These are phyloP conservation scores for Mortierella sp. DNA, from an alignment of 371 early-diverging fungal genomes.

Conservation along the genomic window DNA sequence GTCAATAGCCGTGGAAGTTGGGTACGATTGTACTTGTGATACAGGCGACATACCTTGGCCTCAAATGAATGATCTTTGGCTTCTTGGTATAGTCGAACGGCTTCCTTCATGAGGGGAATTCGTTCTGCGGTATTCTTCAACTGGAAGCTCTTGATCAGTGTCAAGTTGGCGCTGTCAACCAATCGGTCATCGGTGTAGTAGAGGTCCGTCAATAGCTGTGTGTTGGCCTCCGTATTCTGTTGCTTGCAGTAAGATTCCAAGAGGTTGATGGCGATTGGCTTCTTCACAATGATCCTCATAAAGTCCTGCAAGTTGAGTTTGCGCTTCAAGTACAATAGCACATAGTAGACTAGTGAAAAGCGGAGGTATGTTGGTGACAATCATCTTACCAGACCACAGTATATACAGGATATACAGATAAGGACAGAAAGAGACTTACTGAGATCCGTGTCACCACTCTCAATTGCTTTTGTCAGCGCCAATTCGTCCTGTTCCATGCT, in stretches of 20 bases:
- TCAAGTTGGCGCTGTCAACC: slow-evolving; percentile 77
- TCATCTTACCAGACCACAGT: not conserved
- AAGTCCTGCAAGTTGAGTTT: slow-evolving; percentile 88
- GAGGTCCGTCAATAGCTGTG: slow-evolving; percentile 86
- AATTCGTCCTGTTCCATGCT: slow-evolving; percentile 92
- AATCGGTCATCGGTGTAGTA: slow-evolving; percentile 95
- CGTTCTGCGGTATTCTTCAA: slow-evolving; percentile 65
- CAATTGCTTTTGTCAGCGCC: slow-evolving; percentile 91
- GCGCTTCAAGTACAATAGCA: slow-evolving; percentile 87
- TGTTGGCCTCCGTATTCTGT: slow-evolving; percentile 79
- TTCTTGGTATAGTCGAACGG: slow-evolving; percentile 77
- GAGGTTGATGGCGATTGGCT: slow-evolving; percentile 83
- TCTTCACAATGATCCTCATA: slow-evolving; percentile 84
- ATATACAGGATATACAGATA: not conserved
- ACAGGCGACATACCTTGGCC: slow-evolving; percentile 65
- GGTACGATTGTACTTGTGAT: not conserved
- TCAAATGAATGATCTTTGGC: slow-evolving; percentile 80
- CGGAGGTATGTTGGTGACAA: not conserved
- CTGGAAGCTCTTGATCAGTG: slow-evolving; percentile 68
- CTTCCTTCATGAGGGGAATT: slow-evolving; percentile 74
- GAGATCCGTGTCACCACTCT: slow-evolving; percentile 95
- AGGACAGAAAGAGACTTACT: slow-evolving; percentile 56
- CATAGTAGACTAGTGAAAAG: slow-evolving; percentile 80
- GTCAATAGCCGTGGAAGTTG: too few relatives aligned
- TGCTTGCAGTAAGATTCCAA: slow-evolving; percentile 86